phyloP scores from a whole-genome alignment of 2,329 filamentous ascomycete species.

The Aspergillus texensis region DNA sequence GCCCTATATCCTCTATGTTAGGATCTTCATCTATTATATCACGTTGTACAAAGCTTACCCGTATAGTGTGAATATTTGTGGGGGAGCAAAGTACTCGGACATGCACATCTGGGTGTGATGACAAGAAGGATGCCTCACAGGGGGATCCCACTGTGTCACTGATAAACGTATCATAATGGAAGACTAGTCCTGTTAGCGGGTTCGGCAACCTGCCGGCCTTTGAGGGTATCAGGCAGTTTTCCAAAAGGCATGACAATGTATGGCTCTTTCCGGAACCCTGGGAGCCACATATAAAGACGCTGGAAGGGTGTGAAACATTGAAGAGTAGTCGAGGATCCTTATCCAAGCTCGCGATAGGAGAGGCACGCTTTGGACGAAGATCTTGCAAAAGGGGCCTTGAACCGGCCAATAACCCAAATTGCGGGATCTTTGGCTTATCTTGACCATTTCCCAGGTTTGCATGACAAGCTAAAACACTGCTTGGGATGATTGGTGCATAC shows the following conservation, averaged over 20 bases:
- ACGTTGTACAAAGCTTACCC: conserved; percentile 1
- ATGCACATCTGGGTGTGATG: conserved; percentile 45
- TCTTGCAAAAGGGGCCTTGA: background rate
- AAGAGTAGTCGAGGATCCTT: conserved; percentile 20
- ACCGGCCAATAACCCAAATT: background rate
- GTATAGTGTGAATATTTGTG: conserved; percentile 48
- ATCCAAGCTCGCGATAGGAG: background rate
- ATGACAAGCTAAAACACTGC: background rate
- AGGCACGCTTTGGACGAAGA: no score
- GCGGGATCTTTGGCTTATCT: background rate
- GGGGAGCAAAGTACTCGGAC: conserved; percentile 60
- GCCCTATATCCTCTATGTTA: conserved; percentile 23
- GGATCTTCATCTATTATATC: background rate
- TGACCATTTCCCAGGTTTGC: background rate
- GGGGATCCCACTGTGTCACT: conserved; percentile 53
- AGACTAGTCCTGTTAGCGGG: conserved; percentile 61
- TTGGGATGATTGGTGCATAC: background rate
- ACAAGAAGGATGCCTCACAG: conserved; percentile 63
- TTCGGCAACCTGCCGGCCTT: conserved; percentile 37
- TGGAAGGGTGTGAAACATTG: conserved; percentile 21
- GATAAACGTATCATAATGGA: conserved; percentile 65
- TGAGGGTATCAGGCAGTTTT: conserved; percentile 58
- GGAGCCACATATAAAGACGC: conserved; percentile 59
- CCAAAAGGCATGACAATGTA: conserved; percentile 45
- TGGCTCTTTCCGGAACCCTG: conserved; percentile 63